These are phyloP conservation scores for Beauveria sp. DNA, from an alignment of 2,329 filamentous ascomycete species.

Conservation along the genomic window DNA sequence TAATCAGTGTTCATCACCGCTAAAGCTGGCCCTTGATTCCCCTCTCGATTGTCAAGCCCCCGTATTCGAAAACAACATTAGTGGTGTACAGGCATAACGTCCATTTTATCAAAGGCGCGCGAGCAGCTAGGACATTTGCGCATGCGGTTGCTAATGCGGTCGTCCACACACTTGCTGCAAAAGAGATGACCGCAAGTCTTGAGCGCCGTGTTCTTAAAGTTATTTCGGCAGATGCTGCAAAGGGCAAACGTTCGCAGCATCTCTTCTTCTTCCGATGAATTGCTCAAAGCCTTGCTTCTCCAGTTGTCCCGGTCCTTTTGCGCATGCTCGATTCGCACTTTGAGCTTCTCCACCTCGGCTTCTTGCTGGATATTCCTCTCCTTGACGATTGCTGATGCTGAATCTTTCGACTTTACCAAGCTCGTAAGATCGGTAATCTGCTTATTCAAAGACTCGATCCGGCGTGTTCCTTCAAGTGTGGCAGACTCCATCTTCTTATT, in stretches of 20 bases:
- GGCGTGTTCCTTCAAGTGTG: conserved; percentile 60
- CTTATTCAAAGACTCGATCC: conserved; percentile 62
- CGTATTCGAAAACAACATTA: conserved; percentile 18
- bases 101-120: conserved; percentile 82
- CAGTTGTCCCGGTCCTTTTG: conserved; percentile 79
- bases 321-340: conserved; percentile 66
- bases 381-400: conserved; percentile 41
- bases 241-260: conserved; percentile 61
- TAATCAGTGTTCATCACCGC: background rate
- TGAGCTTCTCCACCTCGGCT: conserved; percentile 71
- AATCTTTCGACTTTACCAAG: conserved; percentile 68
- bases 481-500: conserved; percentile 69
- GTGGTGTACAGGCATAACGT: conserved; percentile 69
- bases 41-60: background rate
- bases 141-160: conserved; percentile 80
- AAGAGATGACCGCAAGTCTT: conserved; percentile 95
- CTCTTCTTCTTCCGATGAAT: conserved; percentile 75
- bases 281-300: conserved; percentile 75
- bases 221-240: conserved; percentile 85
- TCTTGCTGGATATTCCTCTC: conserved; percentile 57
- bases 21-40: background rate
- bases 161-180: conserved; percentile 83
- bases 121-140: conserved; percentile 94
- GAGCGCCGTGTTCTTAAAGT: conserved; percentile 89
- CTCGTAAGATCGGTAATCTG: conserved; percentile 73